Percentiles rank a stretch among this genome's conserved stretches.
phyloP scores from a whole-genome alignment of 164 flowering plant species.

The Annona squamosa region DNA sequence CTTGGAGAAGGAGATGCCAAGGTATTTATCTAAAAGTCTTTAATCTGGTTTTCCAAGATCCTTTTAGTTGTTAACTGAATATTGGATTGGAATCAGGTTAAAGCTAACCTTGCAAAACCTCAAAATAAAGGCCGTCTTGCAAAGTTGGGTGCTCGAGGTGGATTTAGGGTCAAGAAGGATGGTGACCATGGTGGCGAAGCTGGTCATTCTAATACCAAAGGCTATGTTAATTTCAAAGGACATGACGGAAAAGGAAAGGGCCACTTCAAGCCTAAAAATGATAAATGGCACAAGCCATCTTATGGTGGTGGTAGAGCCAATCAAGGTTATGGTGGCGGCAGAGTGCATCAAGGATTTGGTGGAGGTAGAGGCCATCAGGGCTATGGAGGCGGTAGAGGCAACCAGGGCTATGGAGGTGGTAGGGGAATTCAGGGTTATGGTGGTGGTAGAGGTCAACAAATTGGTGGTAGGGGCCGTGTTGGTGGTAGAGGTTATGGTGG shows the following conservation, averaged over 20 bases:
- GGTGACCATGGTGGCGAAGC: slow-evolving; percentile 9
- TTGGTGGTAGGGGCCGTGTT: background rate
- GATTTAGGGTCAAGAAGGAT: slow-evolving; percentile 27
- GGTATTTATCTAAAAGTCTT: slow-evolving; percentile 13
- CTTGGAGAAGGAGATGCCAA: slow-evolving; percentile 29
- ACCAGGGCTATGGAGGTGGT: slow-evolving; percentile 9
- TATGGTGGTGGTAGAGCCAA: slow-evolving; percentile 12
- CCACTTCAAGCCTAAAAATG: slow-evolving; percentile 12
- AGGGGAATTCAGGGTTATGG: background rate
- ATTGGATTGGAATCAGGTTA: slow-evolving; percentile 21
- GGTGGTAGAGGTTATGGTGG: slow-evolving; percentile 10
- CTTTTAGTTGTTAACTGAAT: background rate
- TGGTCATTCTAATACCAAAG: slow-evolving; percentile 18
- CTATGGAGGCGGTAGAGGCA: background rate
- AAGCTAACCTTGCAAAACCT: slow-evolving; percentile 37
- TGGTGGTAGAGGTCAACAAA: slow-evolving; percentile 15
- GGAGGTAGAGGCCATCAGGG: slow-evolving; percentile 15
- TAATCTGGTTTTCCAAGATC: background rate
- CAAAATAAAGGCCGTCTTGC: slow-evolving; percentile 29
- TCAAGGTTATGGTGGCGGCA: slow-evolving; percentile 16
- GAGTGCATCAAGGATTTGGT: background rate
- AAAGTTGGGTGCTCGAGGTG: slow-evolving; percentile 30
- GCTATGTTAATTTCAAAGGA: slow-evolving; percentile 12
- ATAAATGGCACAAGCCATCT: slow-evolving; percentile 14
- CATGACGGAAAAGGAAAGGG: slow-evolving; percentile 22